These are phyloP conservation scores for Xylaria sp. DNA, from an alignment of 2,329 filamentous ascomycete species.

Conservation along the genomic window DNA sequence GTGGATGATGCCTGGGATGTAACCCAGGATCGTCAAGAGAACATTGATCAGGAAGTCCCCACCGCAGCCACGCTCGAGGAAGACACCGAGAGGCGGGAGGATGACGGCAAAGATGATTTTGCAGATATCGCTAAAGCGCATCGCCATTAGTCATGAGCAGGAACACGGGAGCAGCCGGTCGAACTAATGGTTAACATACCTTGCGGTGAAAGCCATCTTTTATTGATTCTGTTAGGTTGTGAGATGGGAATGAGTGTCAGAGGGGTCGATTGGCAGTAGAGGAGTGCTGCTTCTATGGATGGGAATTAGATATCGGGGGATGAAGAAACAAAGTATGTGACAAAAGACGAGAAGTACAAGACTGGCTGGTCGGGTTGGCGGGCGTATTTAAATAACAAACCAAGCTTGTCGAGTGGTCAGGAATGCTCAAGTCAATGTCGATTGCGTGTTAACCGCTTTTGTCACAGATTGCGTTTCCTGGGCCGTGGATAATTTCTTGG, in stretches of 20 bases:
- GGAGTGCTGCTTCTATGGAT: background rate
- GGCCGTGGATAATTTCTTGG: conserved; percentile 31
- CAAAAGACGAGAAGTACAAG: background rate
- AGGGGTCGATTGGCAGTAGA: conserved; percentile 1
- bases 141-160: conserved; percentile 19
- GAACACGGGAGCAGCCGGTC: conserved; percentile 1
- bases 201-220: conserved; percentile 69
- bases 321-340: conserved; percentile 8
- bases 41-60: conserved; percentile 84
- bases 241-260: background rate
- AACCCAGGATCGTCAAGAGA: conserved; percentile 76
- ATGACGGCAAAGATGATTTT: conserved; percentile 81
- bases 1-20: conserved; percentile 80
- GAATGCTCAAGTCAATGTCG: conserved; percentile 22
- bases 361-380: conserved; percentile 7
- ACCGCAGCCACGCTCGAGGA: conserved; percentile 82
- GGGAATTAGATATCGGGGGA: background rate
- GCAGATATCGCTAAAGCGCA: conserved; percentile 62
- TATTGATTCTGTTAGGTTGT: background rate
- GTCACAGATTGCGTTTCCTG: conserved; percentile 29
- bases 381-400: conserved; percentile 33
- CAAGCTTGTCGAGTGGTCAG: conserved; percentile 24
- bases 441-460: conserved; percentile 28
- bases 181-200: conserved; percentile 54
- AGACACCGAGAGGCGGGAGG: conserved; percentile 82